These are phyloP conservation scores for Phialemonium atrogriseum DNA, from an alignment of 2,329 filamentous ascomycete genomes.

Conservation along the genomic window DNA sequence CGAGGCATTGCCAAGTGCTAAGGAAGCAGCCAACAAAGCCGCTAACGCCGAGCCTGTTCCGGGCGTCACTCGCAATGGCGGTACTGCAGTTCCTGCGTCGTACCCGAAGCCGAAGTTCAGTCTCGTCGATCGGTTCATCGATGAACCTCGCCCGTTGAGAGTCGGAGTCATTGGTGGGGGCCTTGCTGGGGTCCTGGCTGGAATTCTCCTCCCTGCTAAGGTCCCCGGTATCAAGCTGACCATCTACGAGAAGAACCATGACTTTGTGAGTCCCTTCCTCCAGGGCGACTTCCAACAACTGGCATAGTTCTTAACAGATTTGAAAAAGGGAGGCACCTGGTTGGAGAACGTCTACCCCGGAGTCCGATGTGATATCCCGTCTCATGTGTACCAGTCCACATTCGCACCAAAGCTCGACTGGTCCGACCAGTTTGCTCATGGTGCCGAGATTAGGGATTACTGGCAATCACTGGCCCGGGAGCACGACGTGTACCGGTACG, in stretches of 20 bases:
- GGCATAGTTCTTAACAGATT: constrained; percentile 1
- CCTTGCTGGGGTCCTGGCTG: constrained; percentile 54
- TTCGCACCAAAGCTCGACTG: constrained; percentile 62
- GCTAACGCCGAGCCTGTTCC: too few relatives aligned
- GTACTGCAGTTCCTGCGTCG: neutral
- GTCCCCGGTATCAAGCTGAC: constrained; percentile 58
- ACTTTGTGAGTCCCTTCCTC: constrained; percentile 45
- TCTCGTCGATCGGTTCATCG: constrained; percentile 31
- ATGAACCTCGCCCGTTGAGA: constrained; percentile 36
- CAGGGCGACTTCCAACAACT: constrained; percentile 3
- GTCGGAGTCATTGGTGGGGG: constrained; percentile 59
- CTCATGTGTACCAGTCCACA: constrained; percentile 61
- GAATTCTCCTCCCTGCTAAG: constrained; percentile 58
- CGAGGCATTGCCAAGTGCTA: too few relatives aligned
- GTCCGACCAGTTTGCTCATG: constrained; percentile 60
- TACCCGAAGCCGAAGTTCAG: constrained; percentile 14
- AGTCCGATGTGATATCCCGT: constrained; percentile 60
- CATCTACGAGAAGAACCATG: constrained; percentile 60
- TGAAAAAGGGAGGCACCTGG: constrained; percentile 44
- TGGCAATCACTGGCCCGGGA: constrained; percentile 55
- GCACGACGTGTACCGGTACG: constrained; percentile 53
- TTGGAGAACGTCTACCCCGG: constrained; percentile 53
- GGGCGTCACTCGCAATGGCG: too few relatives aligned
- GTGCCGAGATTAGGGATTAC: constrained; percentile 59
- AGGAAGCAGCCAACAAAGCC: too few relatives aligned